Base-by-base conservation (phyloP, 495 filamentous ascomycete species). In the Penicillium subrubescens region DNA sequence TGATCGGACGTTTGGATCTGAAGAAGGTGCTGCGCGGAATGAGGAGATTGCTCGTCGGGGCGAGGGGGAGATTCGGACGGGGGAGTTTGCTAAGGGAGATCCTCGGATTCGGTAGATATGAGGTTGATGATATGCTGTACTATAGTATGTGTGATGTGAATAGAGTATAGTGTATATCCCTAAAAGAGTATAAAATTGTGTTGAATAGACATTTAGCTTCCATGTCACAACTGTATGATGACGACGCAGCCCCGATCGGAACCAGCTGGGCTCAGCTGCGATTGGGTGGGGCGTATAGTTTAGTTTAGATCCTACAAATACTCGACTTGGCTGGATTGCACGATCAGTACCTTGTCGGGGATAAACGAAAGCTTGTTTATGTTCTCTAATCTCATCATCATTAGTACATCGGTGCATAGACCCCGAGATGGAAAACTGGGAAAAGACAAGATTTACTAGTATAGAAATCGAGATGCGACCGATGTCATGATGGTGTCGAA, bases 1-100 rank as follows among this genome's bases (percentile, higher is more conserved):
- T 50, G 80, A 82, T 51, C 69, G 70, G 62, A 67, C 77, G 0
- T 80, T 81, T 62, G 76, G 78, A 21, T 71, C 76, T n/a, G 57
- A 73, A 4, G 71, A 80, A 23, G 72, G 74, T 3, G 77, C 72
- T 1, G 68, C 70, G 25, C 71, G 74, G 61, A 80, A 81, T 62
- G 69, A 75, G 11, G 62, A 65, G 15, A 78, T 82, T 67, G 78
- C 78, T 0, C 64, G 69, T 4, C 64, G 71, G 11, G 80, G 80
- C 2, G 77, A 78, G 37, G 64, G 67, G 25, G 77, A 82, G 70
- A 74, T 81, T n/a, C 62, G 50, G 6, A 48, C 73, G 21, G 73
- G 74, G 2, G 41, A 69, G n/a, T 75, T 77, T 59, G 15, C 27
- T 1, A 21, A 43, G 19, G 23, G 23, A 1, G 35, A 33, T 4